Percentiles rank a stretch among this genome's conserved stretches.
Evolutionary conservation across 345 rosid genomes (phyloP).

Genomic region (Mallotus nudiflorus): DNA sequence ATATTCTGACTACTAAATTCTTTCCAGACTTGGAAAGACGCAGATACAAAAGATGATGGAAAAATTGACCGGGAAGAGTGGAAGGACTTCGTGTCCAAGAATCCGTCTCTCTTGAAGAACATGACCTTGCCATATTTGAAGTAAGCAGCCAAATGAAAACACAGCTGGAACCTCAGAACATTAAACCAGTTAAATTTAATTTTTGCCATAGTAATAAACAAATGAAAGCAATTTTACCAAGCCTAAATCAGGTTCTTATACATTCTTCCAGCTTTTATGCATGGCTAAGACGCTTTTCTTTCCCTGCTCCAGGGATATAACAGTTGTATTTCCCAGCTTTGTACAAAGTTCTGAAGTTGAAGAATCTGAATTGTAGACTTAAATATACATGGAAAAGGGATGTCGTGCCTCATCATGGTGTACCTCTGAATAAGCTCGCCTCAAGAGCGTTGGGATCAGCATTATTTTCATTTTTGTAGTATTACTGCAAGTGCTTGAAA

Average conservation of each 20-base stretch:
- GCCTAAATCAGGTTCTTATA: no score
- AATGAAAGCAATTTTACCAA: no score
- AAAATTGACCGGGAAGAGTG: constrained; percentile 87
- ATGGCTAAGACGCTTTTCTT: not conserved
- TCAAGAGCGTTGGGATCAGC: not conserved
- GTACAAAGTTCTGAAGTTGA: constrained; percentile 56
- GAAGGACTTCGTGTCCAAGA: constrained; percentile 67
- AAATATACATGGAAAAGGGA: not conserved
- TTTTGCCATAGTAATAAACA: no score
- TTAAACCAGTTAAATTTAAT: no score
- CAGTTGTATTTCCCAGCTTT: constrained; percentile 76
- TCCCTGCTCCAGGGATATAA: constrained; percentile 64
- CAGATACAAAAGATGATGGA: constrained; percentile 69
- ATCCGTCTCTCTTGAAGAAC: constrained; percentile 86
- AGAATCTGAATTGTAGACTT: constrained; percentile 47
- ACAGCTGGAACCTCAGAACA: no score
- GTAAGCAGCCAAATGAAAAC: constrained; percentile 39
- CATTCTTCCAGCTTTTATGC: no score
- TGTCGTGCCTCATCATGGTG: not conserved
- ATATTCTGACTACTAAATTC: constrained; percentile 7
- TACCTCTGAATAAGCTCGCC: not conserved
- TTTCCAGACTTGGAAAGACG: constrained; percentile 65
- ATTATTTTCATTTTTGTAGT: not conserved
- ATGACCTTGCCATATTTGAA: constrained; percentile 89
- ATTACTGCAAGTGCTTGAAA: not conserved